These are phyloP conservation scores for Mesostigma viride DNA, from an alignment of 139 green algal genomes.

Conservation along the genomic window DNA sequence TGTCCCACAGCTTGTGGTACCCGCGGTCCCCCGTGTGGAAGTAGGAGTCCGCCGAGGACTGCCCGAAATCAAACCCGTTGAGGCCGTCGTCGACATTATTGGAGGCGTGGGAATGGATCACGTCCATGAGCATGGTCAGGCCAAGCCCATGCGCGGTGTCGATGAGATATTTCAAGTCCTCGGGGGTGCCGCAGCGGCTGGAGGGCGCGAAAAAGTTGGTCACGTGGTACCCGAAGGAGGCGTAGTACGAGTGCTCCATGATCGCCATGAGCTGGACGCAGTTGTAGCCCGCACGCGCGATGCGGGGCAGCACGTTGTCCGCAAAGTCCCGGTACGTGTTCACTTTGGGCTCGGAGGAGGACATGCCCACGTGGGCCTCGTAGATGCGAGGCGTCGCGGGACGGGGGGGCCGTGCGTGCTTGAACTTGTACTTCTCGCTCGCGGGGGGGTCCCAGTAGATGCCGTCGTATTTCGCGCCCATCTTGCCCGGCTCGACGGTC, in stretches of 20 bases:
- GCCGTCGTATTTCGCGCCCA: conserved; percentile 82
- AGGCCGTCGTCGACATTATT: conserved; percentile 79
- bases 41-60: conserved; percentile 59
- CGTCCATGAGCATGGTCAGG: conserved; percentile 78
- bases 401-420: conserved; percentile 42
- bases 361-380: conserved; percentile 95
- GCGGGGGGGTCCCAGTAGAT: conserved; percentile 80
- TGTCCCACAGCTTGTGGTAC: conserved; percentile 88
- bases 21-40: conserved; percentile 69
- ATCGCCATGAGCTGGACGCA: conserved; percentile 68
- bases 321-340: conserved; percentile 74
- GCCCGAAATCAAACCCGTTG: conserved; percentile 76
- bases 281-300: conserved; percentile 74
- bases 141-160: conserved; percentile 83
- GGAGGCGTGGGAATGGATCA: conserved; percentile 83
- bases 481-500: conserved; percentile 46
- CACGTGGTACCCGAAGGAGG: conserved; percentile 86
- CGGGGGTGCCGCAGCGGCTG: conserved; percentile 64
- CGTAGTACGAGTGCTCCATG: conserved; percentile 90
- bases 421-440: conserved; percentile 40
- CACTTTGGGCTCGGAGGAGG: conserved; percentile 42
- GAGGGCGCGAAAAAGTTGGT: conserved; percentile 80
- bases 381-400: conserved; percentile 71
- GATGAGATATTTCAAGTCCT: conserved; percentile 72
- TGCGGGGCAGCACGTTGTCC: conserved; percentile 68